Conservation (phyloP, 78 protist genomes). For the Chrysochromulina parva region DNA sequence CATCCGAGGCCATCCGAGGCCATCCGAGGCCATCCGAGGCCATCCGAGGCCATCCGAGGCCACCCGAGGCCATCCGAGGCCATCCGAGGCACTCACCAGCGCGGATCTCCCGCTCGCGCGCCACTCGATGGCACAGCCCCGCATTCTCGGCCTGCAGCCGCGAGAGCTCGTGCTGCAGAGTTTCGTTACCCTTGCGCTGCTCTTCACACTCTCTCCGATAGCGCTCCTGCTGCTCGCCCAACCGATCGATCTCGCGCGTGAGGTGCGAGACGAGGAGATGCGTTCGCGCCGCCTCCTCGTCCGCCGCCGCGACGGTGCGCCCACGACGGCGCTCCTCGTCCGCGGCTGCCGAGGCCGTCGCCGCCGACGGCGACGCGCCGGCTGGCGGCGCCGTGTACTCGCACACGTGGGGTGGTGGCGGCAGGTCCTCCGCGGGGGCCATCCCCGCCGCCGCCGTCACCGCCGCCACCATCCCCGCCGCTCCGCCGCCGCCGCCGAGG, state of each 20-base stretch:
- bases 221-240: not conserved
- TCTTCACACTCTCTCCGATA: not conserved
- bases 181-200: not conserved
- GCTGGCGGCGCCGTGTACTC: no score
- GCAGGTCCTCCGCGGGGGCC: no score
- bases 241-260: not conserved
- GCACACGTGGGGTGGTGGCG: not conserved
- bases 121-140: not conserved
- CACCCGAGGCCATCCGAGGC: no score
- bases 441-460: no score
- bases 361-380: not conserved
- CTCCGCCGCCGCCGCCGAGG: no score
- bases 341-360: not conserved
- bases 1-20: no score
- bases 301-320: not conserved
- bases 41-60: no score
- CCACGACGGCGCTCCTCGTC: not conserved
- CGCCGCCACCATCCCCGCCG: no score
- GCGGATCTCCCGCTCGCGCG: constrained; percentile 2
- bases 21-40: no score
- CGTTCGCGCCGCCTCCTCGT: not conserved
- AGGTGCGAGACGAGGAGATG: not conserved
- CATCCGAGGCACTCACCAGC: not conserved
- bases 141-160: constrained; percentile 13
- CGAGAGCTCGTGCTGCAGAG: not conserved